Percentiles rank a stretch among this genome's conserved stretches.
These are phyloP conservation scores for Pseudogymnoascus sp. DNA, from an alignment of 2,329 filamentous ascomycete species.

Conservation along the genomic window DNA sequence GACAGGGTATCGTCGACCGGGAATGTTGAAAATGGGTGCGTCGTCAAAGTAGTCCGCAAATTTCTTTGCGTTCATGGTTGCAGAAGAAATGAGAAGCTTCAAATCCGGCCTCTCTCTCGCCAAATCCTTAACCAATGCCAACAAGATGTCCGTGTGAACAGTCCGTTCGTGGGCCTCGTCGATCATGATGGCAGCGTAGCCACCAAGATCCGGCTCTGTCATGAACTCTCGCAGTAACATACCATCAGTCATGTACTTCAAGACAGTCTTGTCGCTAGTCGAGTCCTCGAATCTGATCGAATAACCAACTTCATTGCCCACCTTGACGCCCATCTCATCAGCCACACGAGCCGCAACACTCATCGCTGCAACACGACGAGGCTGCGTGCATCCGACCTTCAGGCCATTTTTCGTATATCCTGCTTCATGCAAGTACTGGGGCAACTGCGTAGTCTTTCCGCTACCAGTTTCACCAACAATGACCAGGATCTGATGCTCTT, in stretches of 20 bases:
- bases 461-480: slow-evolving; percentile 92
- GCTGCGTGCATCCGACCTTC: slow-evolving; percentile 90
- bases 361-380: slow-evolving; percentile 93
- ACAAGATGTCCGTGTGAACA: slow-evolving; percentile 80
- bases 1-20: slow-evolving; percentile 80
- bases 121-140: slow-evolving; percentile 84
- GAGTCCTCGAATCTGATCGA: slow-evolving; percentile 91
- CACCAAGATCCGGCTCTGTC: slow-evolving; percentile 74
- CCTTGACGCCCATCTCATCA: slow-evolving; percentile 82
- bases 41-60: slow-evolving; percentile 90
- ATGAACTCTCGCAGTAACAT: slow-evolving; percentile 88
- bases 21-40: slow-evolving; percentile 90
- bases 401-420: slow-evolving; percentile 77
- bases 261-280: slow-evolving; percentile 80
- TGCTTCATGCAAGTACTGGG: slow-evolving; percentile 87
- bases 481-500: slow-evolving; percentile 78
- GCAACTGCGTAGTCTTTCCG: slow-evolving; percentile 92
- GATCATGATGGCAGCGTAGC: slow-evolving; percentile 87
- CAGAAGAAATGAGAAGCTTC: slow-evolving; percentile 85
- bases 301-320: slow-evolving; percentile 91
- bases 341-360: slow-evolving; percentile 93
- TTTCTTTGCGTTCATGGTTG: slow-evolving; percentile 89
- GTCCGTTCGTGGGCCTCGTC: slow-evolving; percentile 96
- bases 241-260: slow-evolving; percentile 97
- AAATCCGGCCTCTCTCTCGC: slow-evolving; percentile 75